These are phyloP conservation scores for Candida anglica DNA, from an alignment of 805 yeast genomes.

Conservation along the genomic window DNA sequence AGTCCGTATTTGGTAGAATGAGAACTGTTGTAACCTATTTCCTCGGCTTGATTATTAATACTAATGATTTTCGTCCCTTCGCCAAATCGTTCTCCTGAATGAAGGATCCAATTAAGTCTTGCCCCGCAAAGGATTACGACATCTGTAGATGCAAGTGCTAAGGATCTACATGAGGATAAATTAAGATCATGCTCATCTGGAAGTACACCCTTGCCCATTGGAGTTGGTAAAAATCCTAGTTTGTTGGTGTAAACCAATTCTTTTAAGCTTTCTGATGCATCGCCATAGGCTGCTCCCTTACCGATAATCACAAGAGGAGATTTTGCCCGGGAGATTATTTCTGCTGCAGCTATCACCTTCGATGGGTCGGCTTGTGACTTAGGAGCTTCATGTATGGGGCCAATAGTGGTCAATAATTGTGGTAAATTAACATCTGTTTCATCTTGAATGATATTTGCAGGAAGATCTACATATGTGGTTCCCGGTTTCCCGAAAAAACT, in stretches of 20 bases:
- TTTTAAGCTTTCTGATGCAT: conserved; percentile 36
- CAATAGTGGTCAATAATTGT: not conserved
- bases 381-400: conserved; percentile 16
- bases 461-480: conserved; percentile 58
- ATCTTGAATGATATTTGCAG: conserved; percentile 50
- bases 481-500: conserved; percentile 54
- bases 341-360: conserved; percentile 31
- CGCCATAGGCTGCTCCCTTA: conserved; percentile 54
- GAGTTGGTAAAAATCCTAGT: conserved; percentile 65
- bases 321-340: conserved; percentile 27
- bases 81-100: conserved; percentile 56
- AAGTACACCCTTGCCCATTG: conserved; percentile 75
- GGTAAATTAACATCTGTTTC: not conserved
- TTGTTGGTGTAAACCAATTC: conserved; percentile 37
- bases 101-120: conserved; percentile 70
- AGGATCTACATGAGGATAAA: conserved; percentile 60
- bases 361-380: conserved; percentile 29
- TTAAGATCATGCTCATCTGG: conserved; percentile 46
- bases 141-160: conserved; percentile 55
- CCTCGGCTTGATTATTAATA: conserved; percentile 51
- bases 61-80: conserved; percentile 49
- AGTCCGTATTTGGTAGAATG: conserved; percentile 37
- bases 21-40: conserved; percentile 44
- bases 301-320: conserved; percentile 59
- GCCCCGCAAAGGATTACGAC: conserved; percentile 62